A percentile compares a stretch with the other conserved stretches of the same genome.
Evolutionary conservation across 1,139 yeast species (phyloP).

Genomic region (Diutina ranongensis): DNA sequence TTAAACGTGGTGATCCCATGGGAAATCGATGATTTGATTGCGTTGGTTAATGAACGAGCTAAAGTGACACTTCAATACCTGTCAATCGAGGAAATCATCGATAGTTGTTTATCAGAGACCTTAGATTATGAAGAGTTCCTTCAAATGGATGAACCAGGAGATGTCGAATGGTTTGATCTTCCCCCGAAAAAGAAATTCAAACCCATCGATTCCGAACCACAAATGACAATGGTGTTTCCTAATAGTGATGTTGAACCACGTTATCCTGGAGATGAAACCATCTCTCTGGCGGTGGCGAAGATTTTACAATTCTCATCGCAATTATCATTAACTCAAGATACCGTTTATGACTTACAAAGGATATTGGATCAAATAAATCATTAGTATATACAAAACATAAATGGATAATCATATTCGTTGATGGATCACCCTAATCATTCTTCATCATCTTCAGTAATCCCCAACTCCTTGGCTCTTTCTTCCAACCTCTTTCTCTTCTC

Average conservation of each 20-base stretch:
- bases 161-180: neutral
- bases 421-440: too few species aligned
- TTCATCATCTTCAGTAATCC: slow-evolving; percentile 36
- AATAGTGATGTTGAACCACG: neutral
- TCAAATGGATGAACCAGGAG: slow-evolving; percentile 4
- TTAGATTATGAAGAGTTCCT: slow-evolving; percentile 3
- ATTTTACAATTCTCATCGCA: neutral
- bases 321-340: neutral
- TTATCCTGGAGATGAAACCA: neutral
- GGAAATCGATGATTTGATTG: slow-evolving; percentile 46
- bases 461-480: slow-evolving; percentile 57
- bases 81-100: slow-evolving; percentile 54
- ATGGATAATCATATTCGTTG: neutral
- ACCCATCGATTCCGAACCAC: neutral
- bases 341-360: neutral
- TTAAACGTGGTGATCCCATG: slow-evolving; percentile 43
- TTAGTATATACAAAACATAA: neutral
- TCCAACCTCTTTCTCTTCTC: slow-evolving; percentile 70
- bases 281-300: neutral
- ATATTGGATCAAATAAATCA: neutral
- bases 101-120: slow-evolving; percentile 33
- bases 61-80: slow-evolving; percentile 42
- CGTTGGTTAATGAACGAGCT: slow-evolving; percentile 47
- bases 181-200: neutral
- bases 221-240: neutral